phyloP scores from a whole-genome alignment of 768 basidiomycete genomes.

The Pulveroboletus frians region DNA sequence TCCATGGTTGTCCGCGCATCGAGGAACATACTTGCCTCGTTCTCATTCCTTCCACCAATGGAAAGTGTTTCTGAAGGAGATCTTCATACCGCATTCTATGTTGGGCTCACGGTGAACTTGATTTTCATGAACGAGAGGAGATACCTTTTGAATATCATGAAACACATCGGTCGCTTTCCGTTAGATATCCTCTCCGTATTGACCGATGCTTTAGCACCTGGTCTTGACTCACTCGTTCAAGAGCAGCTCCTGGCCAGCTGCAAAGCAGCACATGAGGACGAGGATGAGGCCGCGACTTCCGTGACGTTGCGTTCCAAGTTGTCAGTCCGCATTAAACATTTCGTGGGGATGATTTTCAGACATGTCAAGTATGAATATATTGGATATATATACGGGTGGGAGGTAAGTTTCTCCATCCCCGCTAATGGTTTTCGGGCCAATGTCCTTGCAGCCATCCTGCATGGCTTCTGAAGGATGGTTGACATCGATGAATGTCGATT shows the following conservation, averaged over 20 bases:
- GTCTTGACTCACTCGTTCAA: conserved; percentile 22
- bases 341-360: conserved; percentile 46
- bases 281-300: conserved; percentile 26
- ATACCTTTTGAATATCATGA: conserved; percentile 31
- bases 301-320: conserved; percentile 25
- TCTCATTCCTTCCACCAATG: conserved; percentile 18
- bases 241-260: conserved; percentile 30
- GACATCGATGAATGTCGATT: conserved; percentile 37
- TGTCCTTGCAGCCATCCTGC: conserved; percentile 29
- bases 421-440: background rate
- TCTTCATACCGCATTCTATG: conserved; percentile 31
- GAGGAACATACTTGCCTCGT: conserved; percentile 36
- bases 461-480: conserved; percentile 42
- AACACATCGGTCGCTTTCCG: conserved; percentile 33
- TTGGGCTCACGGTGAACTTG: conserved; percentile 36
- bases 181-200: conserved; percentile 42
- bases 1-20: conserved; percentile 39
- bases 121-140: conserved; percentile 34
- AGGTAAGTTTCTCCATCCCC: conserved; percentile 29
- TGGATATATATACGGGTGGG: conserved; percentile 47
- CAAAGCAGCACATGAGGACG: conserved; percentile 27
- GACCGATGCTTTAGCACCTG: conserved; percentile 34
- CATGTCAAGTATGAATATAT: conserved; percentile 38
- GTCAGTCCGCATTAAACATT: conserved; percentile 32
- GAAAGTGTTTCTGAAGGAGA: conserved; percentile 29